Evolutionary conservation across 306 rosid genomes (phyloP).

Genomic region (Inga oerstediana): DNA sequence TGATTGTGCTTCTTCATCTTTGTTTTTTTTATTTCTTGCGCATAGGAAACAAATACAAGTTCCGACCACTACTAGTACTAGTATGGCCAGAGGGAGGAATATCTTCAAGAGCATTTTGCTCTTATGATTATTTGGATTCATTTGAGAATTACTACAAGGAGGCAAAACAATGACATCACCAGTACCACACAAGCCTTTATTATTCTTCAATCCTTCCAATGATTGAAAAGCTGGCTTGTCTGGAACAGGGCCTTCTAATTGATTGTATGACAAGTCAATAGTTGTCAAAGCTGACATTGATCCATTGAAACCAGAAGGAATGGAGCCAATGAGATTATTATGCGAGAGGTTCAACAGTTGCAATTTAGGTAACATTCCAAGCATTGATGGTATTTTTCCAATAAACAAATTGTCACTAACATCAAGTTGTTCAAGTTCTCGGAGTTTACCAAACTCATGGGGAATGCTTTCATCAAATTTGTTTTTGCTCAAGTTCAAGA

Average conservation of each 20-base stretch:
- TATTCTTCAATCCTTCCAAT: constrained; percentile 9
- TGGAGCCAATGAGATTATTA: constrained; percentile 32
- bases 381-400: constrained; percentile 25
- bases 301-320: constrained; percentile 26
- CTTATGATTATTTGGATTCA: not conserved
- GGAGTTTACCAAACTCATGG: not conserved
- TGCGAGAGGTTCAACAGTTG: constrained; percentile 44
- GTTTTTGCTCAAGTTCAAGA: constrained; percentile 15
- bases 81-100: not conserved
- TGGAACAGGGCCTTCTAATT: constrained; percentile 28
- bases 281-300: not conserved
- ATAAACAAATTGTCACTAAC: not conserved
- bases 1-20: not conserved
- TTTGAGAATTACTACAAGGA: not conserved
- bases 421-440: not conserved
- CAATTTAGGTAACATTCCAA: constrained; percentile 26
- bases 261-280: constrained; percentile 1
- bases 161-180: not conserved
- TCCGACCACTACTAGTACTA: not conserved
- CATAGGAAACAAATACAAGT: not conserved
- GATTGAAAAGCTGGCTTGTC: constrained; percentile 3
- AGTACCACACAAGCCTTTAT: not conserved
- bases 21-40: not conserved
- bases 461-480: constrained; percentile 1
- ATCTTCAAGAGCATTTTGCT: not conserved